Base-by-base conservation (phyloP, 495 filamentous ascomycete species). In the Daldinia concentrica region DNA sequence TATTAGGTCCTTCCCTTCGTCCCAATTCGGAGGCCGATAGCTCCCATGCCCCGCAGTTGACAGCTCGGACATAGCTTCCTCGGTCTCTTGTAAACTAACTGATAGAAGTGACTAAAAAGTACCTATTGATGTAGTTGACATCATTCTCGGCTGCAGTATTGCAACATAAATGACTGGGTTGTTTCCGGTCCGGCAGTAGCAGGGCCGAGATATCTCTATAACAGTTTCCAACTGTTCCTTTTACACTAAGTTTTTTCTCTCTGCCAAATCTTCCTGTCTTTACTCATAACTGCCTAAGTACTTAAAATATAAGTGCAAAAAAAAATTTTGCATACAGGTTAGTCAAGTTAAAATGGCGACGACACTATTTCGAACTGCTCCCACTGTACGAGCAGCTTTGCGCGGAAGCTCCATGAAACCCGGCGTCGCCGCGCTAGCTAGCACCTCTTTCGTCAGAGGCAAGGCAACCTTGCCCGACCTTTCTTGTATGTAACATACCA, bases 381-480 rank as follows among this genome's bases (percentile, higher is more conserved):
- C 81, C 58, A 78, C 78, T 50, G 81, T 75, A 37, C 82, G 79
- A 68, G 81, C 79, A 64, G 78, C 83, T 78, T 80, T 85, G 76
- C 80, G 82, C 54, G 75, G 77, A 19, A 72, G 78, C 72, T 80
- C 78, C 56, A 60, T 69, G 66, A 79, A 81, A 77, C 77, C 79
- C 37, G 72, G 60, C 65, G 79, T 83, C 72, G 86, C 88, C 75
- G 86, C 87, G 66, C 78, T 90, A 75, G 86, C 88, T 62, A 88
- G 87, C 79, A 90, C 90, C 72, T 89, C 88, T 78, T 94, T 96
- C 77, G 83, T 88, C 73, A 87, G 93, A 72, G 89, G 90, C 79
- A 98, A 98, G 85, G 95, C 92, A 50, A 97, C 93, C 26, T 89
- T 99, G 27, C 95, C 95, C 34, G 94, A 97, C 78, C 89, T 99